These are phyloP conservation scores for Hericium rajendrae DNA, from an alignment of 768 basidiomycete genomes.

Conservation along the genomic window DNA sequence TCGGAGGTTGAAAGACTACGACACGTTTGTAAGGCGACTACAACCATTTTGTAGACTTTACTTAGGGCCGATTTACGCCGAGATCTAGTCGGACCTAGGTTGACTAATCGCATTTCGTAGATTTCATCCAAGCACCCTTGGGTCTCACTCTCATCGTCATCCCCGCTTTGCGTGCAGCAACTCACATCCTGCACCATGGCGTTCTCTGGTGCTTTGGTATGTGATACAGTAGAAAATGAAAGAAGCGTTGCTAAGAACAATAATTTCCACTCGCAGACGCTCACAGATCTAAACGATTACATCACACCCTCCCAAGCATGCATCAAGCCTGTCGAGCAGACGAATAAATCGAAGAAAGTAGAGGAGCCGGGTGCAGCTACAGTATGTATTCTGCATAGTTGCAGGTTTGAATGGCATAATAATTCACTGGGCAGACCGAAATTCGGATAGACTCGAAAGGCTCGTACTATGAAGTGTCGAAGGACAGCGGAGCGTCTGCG, in stretches of 20 bases:
- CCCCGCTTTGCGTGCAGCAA: neutral
- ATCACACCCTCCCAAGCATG: conserved; percentile 94
- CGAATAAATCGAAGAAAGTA: conserved; percentile 31
- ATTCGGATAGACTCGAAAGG: conserved; percentile 83
- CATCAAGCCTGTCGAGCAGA: conserved; percentile 83
- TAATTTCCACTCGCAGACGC: conserved; percentile 38
- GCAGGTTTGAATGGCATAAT: conserved; percentile 12
- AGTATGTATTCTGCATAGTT: conserved; percentile 20
- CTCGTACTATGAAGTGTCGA: conserved; percentile 77
- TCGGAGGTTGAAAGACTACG: too few species aligned
- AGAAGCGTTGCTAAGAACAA: neutral
- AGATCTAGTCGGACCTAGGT: too few species aligned
- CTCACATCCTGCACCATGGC: neutral
- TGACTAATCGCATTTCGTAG: too few species aligned
- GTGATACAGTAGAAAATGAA: neutral
- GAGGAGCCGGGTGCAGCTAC: conserved; percentile 33
- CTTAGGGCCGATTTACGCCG: too few species aligned
- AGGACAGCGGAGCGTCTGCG: conserved; percentile 18
- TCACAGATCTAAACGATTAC: conserved; percentile 95
- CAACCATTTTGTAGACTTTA: too few species aligned
- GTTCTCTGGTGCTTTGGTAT: conserved; percentile 19
- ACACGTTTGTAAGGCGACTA: too few species aligned
- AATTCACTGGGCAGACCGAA: conserved; percentile 61
- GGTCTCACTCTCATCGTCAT: too few species aligned
- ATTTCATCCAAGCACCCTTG: too few species aligned